phyloP scores from a whole-genome alignment of 768 basidiomycete species.

The Boletus huronensis region DNA sequence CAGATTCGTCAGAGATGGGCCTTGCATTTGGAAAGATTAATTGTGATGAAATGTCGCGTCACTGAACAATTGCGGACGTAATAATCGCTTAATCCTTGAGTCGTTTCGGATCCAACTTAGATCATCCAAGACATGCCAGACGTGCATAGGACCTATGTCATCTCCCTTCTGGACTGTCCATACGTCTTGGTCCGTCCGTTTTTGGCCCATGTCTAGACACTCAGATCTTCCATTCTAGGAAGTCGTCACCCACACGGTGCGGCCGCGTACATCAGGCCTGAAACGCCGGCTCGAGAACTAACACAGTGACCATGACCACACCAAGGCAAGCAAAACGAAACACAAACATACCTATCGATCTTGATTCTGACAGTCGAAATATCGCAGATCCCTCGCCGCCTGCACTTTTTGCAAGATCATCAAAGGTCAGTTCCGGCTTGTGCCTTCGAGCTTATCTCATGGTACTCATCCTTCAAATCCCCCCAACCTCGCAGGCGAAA shows the following conservation, averaged over 20 bases:
- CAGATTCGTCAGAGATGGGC: no score
- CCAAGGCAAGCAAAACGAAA: slow-evolving; percentile 7
- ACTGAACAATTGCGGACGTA: no score
- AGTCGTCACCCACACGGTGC: not conserved
- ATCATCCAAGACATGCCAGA: no score
- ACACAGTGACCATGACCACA: not conserved
- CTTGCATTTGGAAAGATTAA: no score
- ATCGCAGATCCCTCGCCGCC: slow-evolving; percentile 45
- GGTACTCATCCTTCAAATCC: no score
- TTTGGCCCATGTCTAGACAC: not conserved
- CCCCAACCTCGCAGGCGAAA: slow-evolving; percentile 60
- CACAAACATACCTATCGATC: not conserved
- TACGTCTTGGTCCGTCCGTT: no score
- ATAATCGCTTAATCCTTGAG: no score
- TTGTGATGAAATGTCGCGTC: no score
- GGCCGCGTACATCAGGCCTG: no score
- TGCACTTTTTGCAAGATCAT: slow-evolving; percentile 95
- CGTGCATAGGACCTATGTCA: no score
- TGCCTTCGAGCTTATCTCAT: not conserved
- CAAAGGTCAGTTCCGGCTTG: slow-evolving; percentile 50
- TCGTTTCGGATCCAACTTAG: no score
- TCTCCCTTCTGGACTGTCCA: no score
- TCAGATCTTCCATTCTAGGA: not conserved
- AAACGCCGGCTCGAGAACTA: not conserved
- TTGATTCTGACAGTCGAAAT: not conserved